A percentile compares a stretch with the other conserved stretches of the same genome.
Evolutionary conservation across 1,284 basidiomycete species (phyloP).

Genomic region (Ustilago esculenta): DNA sequence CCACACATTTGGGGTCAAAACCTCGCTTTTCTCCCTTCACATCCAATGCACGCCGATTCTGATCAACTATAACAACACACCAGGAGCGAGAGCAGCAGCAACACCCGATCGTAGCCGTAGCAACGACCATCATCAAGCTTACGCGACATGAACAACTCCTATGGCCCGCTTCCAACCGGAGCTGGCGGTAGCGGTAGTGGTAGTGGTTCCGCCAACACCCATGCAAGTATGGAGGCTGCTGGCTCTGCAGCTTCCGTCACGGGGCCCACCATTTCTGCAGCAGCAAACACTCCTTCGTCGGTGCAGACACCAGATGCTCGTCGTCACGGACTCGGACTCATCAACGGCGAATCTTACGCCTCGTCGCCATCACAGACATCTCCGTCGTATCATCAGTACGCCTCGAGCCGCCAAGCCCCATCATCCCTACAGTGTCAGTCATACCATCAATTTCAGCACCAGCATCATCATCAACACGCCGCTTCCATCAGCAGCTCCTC

Average conservation of each 20-base stretch:
- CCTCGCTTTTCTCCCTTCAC: neutral
- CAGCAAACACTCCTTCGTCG: conserved; percentile 1
- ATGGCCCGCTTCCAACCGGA: conserved; percentile 6
- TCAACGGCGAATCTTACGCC: conserved; percentile 22
- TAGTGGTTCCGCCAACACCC: conserved; percentile 23
- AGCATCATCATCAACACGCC: conserved; percentile 4
- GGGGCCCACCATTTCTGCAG: conserved; percentile 11
- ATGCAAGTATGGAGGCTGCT: conserved; percentile 18
- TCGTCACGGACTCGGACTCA: conserved; percentile 22
- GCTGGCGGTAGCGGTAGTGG: conserved; percentile 10
- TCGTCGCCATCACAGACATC: conserved; percentile 16
- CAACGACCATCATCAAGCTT: neutral
- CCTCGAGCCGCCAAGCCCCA: conserved; percentile 13
- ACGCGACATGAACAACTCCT: conserved; percentile 3
- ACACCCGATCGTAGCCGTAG: neutral
- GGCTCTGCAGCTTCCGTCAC: conserved; percentile 8
- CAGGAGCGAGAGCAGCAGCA: neutral
- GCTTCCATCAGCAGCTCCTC: conserved; percentile 31
- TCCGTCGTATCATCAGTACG: conserved; percentile 22
- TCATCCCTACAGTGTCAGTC: conserved; percentile 5
- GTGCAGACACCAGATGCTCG: conserved; percentile 17
- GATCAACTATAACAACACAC: neutral
- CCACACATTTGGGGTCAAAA: neutral
- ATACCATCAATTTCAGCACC: conserved; percentile 20
- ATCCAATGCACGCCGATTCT: neutral